Conservation (phyloP, 345 rosid genomes). For the Murraya koenigii region DNA sequence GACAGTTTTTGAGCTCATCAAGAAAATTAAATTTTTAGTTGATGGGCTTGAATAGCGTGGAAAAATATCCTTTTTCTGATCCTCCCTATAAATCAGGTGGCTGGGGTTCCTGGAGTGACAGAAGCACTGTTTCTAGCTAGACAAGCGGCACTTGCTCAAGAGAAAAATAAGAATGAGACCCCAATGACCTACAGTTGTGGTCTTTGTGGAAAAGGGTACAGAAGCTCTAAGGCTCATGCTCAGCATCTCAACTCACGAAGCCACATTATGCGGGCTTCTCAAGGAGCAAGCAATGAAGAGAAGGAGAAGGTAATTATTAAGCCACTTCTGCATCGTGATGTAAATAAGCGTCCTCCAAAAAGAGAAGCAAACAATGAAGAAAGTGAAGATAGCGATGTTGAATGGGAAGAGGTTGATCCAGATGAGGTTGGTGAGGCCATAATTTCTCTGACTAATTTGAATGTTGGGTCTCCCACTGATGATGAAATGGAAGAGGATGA, state of each 20-base stretch:
- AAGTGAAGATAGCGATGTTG: conserved; percentile 65
- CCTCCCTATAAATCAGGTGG: conserved; percentile 46
- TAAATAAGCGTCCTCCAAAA: conserved; percentile 24
- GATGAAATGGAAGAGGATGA: conserved; percentile 39
- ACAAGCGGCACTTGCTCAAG: conserved; percentile 66
- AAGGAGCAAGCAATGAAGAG: conserved; percentile 42
- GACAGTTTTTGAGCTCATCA: neutral
- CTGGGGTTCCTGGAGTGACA: conserved; percentile 97
- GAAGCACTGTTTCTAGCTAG: conserved; percentile 75
- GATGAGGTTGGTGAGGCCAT: conserved; percentile 67
- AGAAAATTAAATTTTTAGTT: neutral
- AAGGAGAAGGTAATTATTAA: conserved; percentile 50
- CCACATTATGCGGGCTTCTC: conserved; percentile 63
- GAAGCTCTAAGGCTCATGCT: conserved; percentile 78
- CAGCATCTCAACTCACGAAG: conserved; percentile 81
- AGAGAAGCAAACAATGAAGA: conserved; percentile 24
- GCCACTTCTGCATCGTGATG: conserved; percentile 51
- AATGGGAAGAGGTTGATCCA: conserved; percentile 81
- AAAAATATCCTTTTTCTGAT: neutral
- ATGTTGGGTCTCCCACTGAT: conserved; percentile 38
- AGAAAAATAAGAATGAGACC: conserved; percentile 50
- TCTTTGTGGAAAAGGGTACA: conserved; percentile 74
- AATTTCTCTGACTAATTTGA: conserved; percentile 48
- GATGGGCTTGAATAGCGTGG: neutral
- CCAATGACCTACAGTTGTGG: conserved; percentile 77